Evolutionary conservation across 148 eudicot genomes (phyloP).

Genomic region (Cornus controversa): DNA sequence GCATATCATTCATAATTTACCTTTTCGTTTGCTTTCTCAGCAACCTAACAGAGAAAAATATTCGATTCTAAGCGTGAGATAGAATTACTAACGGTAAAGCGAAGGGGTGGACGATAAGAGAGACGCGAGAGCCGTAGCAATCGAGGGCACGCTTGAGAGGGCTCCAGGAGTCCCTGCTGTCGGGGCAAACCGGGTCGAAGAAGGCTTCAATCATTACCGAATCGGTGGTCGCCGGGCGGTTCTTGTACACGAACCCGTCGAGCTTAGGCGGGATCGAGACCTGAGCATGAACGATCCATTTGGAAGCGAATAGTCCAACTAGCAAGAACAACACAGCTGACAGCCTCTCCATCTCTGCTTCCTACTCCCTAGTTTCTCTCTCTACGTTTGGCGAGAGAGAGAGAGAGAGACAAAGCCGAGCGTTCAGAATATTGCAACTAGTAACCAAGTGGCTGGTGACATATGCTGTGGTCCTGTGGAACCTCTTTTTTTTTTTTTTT

Average conservation of each 20-base stretch:
- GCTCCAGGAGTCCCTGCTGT: slow-evolving; percentile 80
- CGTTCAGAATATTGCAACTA: too few relatives aligned
- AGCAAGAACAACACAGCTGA: background rate
- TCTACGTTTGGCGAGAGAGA: background rate
- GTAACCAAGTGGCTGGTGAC: background rate
- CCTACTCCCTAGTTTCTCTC: background rate
- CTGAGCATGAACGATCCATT: slow-evolving; percentile 18
- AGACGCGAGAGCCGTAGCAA: slow-evolving; percentile 45
- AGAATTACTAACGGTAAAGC: slow-evolving; percentile 59
- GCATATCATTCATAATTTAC: background rate
- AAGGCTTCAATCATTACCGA: slow-evolving; percentile 70
- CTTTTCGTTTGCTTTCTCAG: background rate
- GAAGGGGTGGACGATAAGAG: slow-evolving; percentile 70
- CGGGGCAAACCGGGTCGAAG: slow-evolving; percentile 93
- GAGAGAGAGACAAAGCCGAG: too few relatives aligned
- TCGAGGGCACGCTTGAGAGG: slow-evolving; percentile 65
- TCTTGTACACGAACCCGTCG: slow-evolving; percentile 75
- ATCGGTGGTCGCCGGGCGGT: slow-evolving; percentile 25
- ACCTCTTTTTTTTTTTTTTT: too few relatives aligned
- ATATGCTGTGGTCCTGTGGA: background rate
- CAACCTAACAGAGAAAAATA: background rate
- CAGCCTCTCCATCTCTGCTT: background rate
- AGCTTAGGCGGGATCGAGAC: slow-evolving; percentile 36
- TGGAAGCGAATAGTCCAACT: background rate
- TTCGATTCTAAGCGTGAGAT: background rate